Percentiles rank a stretch among this genome's conserved stretches.
Conservation (phyloP, 306 rosid genomes). For the Pterocarpus macrocarpus region DNA sequence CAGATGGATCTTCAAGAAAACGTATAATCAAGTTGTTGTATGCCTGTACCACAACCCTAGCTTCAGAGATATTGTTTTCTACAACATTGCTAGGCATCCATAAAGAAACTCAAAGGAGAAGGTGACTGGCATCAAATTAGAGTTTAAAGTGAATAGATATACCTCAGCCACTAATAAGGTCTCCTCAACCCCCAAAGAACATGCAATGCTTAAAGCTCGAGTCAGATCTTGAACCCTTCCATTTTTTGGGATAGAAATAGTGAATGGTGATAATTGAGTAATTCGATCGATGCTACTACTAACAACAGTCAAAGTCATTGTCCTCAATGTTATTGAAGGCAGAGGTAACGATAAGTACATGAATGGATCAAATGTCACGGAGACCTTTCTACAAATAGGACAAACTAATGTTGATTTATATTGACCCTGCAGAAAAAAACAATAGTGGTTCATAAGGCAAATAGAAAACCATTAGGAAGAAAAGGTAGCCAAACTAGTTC, state of each 20-base stretch:
- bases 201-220: conserved; percentile 69
- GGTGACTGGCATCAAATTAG: conserved; percentile 23
- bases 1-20: conserved; percentile 90
- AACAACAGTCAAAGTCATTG: conserved; percentile 90
- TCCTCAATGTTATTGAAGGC: conserved; percentile 89
- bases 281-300: conserved; percentile 64
- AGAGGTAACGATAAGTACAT: conserved; percentile 97
- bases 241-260: conserved; percentile 81
- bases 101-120: conserved; percentile 40
- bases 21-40: conserved; percentile 91
- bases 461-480: conserved; percentile 24
- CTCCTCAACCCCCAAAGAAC: conserved; percentile 78
- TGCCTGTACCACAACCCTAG: conserved; percentile 65
- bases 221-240: conserved; percentile 88
- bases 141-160: conserved; percentile 41
- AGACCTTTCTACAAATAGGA: conserved; percentile 92
- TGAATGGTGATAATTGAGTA: conserved; percentile 63
- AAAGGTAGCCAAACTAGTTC: conserved; percentile 8
- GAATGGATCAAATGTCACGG: conserved; percentile 98
- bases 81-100: conserved; percentile 40
- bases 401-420: conserved; percentile 98
- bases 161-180: conserved; percentile 95
- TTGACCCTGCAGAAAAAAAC: conserved; percentile 83
- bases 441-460: conserved; percentile 44
- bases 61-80: conserved; percentile 53